Conservation (phyloP, 164 flowering plant genomes). For the Cinnamomum micranthum region DNA sequence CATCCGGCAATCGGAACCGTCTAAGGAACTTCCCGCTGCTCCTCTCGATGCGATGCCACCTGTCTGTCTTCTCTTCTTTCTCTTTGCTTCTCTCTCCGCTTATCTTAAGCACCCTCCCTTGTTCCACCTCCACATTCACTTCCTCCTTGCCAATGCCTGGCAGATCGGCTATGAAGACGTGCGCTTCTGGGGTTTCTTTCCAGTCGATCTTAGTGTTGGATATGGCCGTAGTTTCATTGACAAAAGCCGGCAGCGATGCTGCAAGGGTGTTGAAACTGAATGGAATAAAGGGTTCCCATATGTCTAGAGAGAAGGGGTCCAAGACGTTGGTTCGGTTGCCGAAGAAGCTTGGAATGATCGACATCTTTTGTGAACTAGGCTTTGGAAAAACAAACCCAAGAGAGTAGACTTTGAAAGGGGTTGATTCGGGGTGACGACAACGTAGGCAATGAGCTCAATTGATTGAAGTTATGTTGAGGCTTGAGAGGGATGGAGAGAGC, state of each 20-base stretch:
- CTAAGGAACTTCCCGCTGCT: conserved; percentile 33
- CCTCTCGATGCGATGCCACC: conserved; percentile 31
- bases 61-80: conserved; percentile 35
- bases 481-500: no score
- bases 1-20: conserved; percentile 37
- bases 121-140: conserved; percentile 41
- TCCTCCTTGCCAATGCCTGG: conserved; percentile 41
- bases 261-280: background rate
- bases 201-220: conserved; percentile 29
- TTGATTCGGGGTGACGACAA: no score
- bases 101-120: conserved; percentile 33
- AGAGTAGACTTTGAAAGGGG: no score
- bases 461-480: no score
- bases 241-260: no score
- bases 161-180: conserved; percentile 38
- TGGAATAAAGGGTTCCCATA: conserved; percentile 13
- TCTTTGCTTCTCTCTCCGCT: conserved; percentile 33
- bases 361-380: background rate
- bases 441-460: no score
- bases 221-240: conserved; percentile 14
- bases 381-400: background rate
- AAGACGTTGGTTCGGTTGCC: conserved; percentile 9
- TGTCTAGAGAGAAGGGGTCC: conserved; percentile 18
- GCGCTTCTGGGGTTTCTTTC: conserved; percentile 41
- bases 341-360: conserved; percentile 10